Base-by-base conservation (phyloP, 179 eudicot genomes). In the Carnegiea gigantea region DNA sequence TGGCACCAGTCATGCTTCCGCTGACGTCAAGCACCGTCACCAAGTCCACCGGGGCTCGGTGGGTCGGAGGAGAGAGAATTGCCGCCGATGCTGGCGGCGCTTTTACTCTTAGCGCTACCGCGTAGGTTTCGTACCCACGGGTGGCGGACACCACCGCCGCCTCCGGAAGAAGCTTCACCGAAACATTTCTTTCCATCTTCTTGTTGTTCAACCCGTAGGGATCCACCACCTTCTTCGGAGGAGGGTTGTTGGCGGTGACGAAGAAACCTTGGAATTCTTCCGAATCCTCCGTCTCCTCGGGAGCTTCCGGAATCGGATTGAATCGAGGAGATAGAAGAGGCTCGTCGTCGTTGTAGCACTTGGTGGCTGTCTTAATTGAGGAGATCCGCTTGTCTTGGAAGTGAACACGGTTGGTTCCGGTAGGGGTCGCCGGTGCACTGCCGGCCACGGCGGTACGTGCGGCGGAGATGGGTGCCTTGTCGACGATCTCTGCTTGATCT, bases 1-100 rank as follows among this genome's bases (percentile, higher is more conserved):
- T 94, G 0, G 90, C 78, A 0, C 94, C 92, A 0, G 77, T 83
- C 95, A 93, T 92, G 70, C 93, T 90, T 20, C 85, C 90, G 12
- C 97, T 89, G 0, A 91, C 88, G 74, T 95, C 99, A 8, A 95
- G 85, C 0, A 94, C 97, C 1, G 96, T 83, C 0, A 95, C 98
- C 21, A 95, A 73, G 76, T 95, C 99, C n/a, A 95, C 82, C 1
- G 99, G 98, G 9, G 98, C 96, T 0, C 99, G 94, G 43, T 84
- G 75, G 14, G 83, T 60, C 28, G 62, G 62, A 3, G 88, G 78
- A n/a, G 85, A 77, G 36, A 79, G 79, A 48, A 85, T 78, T 36
- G 73, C 73, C 54, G 83, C 82, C 26, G 87, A 26, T 0, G 82
- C 24, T 6, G 88, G 92, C 0, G 98, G 95, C 0, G 98, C 98